Evolutionary conservation across 2,329 filamentous ascomycete genomes (phyloP), one percentile per base, ranked within the genome.

Genomic region (Xylaria digitata): DNA sequence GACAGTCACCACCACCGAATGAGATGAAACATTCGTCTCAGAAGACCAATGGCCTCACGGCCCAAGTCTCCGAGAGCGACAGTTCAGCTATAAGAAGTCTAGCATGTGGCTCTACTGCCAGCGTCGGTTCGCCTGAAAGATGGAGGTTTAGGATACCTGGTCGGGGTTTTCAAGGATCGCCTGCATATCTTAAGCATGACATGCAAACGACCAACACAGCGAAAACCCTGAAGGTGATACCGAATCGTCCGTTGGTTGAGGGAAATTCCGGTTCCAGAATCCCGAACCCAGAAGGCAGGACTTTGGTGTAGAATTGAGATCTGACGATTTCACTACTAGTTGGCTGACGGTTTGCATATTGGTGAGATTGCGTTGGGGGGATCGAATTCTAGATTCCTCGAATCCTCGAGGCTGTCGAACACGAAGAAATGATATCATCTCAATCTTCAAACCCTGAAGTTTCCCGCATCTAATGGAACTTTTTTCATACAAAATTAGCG

Each of bases 401-500:
- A 59, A 49, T 53, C 37, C 53, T 66, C 19, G 19, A 48, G 42
- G 37, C 37, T 9, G 40, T 42, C 9, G 17, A 56, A 42, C 50
- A 52, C 37, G 46, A 32, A 50, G 15, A 19, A 32, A 45, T 37
- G 23, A 55, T 23, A 48, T 42, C 23, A 52, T 60, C 19, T 50
- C 0, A 17, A 11, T n/a, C 26, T 11, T 26, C 8, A 53, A 48
- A 2, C 40, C 21, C 32, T 32, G 23, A 21, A 46, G 1, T 6
- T 21, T 37, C 9, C 32, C 8, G 57, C 42, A 30, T 43, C 32
- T n/a, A 43, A 43, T 23, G 34, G 60, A 34, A 37, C 45, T 30
- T 49, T 13, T 60, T 40, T 42, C 37, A 58, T 21, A 37, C 30
- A 45, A 13, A 50, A 60, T 65, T 63, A 53, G 63, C 54, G 42